These are phyloP conservation scores for Entrophospora sp. DNA, from an alignment of 192 early-diverging fungal species.

Conservation along the genomic window DNA sequence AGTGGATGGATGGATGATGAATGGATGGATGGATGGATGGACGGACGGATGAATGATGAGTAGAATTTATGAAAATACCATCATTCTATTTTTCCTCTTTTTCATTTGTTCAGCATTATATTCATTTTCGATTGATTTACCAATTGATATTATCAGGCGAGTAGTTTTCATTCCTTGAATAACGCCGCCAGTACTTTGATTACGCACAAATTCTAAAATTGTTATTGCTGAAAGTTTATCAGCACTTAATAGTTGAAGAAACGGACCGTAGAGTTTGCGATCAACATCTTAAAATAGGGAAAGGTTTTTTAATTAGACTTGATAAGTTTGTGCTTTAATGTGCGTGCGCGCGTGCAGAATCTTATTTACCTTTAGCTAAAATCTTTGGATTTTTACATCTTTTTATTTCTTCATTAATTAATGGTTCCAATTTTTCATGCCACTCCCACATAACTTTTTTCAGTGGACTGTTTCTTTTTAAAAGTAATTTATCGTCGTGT, in stretches of 20 bases:
- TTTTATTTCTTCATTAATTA: slow-evolving; percentile 63
- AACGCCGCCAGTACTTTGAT: slow-evolving; percentile 41
- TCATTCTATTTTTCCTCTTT: slow-evolving; percentile 52
- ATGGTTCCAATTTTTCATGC: slow-evolving; percentile 59
- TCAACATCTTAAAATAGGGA: slow-evolving; percentile 30
- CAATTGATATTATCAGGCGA: slow-evolving; percentile 51
- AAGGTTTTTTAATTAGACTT: slow-evolving; percentile 6
- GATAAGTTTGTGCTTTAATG: no score
- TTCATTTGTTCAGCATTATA: slow-evolving; percentile 71
- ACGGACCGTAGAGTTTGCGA: slow-evolving; percentile 48
- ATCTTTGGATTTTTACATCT: slow-evolving; percentile 33
- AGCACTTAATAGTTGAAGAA: slow-evolving; percentile 53
- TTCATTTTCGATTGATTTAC: slow-evolving; percentile 73
- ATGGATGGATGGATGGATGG: no score
- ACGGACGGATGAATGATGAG: no score
- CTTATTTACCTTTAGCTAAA: not conserved
- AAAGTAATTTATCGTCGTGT: slow-evolving; percentile 47
- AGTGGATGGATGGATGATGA: no score
- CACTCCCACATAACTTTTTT: slow-evolving; percentile 59
- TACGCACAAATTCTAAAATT: slow-evolving; percentile 70
- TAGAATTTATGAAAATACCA: no score
- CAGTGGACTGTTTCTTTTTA: slow-evolving; percentile 42
- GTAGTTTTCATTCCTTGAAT: slow-evolving; percentile 50
- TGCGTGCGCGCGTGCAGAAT: no score
- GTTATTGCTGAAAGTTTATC: slow-evolving; percentile 76